These are phyloP conservation scores for Hymenoscyphus repandus DNA, from an alignment of 2,329 filamentous ascomycete species.

Conservation along the genomic window DNA sequence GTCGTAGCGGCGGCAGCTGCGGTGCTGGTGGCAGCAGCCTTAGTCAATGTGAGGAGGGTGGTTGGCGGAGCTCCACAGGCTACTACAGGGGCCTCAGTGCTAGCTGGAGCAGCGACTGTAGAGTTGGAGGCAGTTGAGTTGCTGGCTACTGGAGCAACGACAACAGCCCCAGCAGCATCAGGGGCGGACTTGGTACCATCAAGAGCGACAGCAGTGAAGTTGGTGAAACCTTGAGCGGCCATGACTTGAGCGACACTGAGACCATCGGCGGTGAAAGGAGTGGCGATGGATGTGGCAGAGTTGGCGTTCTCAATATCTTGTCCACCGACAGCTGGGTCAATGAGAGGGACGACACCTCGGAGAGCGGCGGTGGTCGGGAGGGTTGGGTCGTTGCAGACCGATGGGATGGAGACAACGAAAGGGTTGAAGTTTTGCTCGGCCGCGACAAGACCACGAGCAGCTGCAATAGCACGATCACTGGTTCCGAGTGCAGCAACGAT, in stretches of 20 bases:
- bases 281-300: constrained; percentile 45
- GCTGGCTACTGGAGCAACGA: background rate
- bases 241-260: constrained; percentile 61
- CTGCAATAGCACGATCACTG: constrained; percentile 48
- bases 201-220: constrained; percentile 44
- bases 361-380: constrained; percentile 57
- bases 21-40: background rate
- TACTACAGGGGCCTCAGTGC: background rate
- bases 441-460: constrained; percentile 57
- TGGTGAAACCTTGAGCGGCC: constrained; percentile 55
- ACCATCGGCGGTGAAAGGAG: constrained; percentile 53
- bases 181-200: constrained; percentile 34
- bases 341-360: constrained; percentile 60
- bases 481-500: constrained; percentile 56
- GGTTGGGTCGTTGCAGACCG: constrained; percentile 57
- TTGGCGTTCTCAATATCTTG: constrained; percentile 56
- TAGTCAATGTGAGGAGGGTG: constrained; percentile 19
- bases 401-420: constrained; percentile 52
- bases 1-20: background rate
- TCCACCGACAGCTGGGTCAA: constrained; percentile 58
- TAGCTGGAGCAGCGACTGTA: background rate
- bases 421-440: constrained; percentile 73
- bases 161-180: constrained; percentile 18
- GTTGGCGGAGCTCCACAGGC: background rate
- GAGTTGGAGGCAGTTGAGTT: background rate